Percentiles rank a stretch among this genome's conserved stretches.
Evolutionary conservation across 176 grass and related monocot genomes (phyloP).

Genomic region (Hyparrhenia diplandra): DNA sequence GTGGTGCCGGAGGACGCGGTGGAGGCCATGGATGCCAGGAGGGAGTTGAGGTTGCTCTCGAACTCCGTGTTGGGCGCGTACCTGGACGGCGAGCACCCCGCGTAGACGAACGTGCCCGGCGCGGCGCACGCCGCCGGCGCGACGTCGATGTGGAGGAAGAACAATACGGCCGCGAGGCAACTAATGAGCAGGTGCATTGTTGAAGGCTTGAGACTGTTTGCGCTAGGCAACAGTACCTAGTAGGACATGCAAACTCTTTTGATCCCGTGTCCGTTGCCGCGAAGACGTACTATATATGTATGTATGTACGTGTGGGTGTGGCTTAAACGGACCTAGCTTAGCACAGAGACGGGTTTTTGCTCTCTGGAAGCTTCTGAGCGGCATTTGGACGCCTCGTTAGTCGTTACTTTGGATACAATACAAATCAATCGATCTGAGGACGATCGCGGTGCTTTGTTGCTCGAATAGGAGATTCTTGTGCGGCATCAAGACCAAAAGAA

Average conservation of each 20-base stretch:
- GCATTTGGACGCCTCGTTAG: background rate
- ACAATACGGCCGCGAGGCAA: constrained; percentile 15
- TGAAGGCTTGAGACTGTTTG: background rate
- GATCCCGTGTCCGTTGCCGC: background rate
- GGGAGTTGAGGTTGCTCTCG: constrained; percentile 63
- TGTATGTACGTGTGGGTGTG: background rate
- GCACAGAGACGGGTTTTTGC: background rate
- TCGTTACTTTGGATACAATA: too few relatives aligned
- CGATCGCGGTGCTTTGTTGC: background rate
- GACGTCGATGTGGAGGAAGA: constrained; percentile 32
- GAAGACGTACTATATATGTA: too few relatives aligned
- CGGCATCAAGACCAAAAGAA: background rate
- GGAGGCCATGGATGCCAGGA: constrained; percentile 59
- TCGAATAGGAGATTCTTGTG: constrained; percentile 5
- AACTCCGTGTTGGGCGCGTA: constrained; percentile 55
- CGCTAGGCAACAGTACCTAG: background rate
- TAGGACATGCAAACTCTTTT: background rate
- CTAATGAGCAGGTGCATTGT: constrained; percentile 12
- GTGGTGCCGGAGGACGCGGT: constrained; percentile 38
- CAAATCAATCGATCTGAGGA: background rate
- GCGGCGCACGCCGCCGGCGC: background rate
- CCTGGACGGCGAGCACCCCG: constrained; percentile 70
- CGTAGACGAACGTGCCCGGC: constrained; percentile 54
- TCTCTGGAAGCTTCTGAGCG: background rate
- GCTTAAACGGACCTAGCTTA: background rate